phyloP scores from a whole-genome alignment of 305 asterid genomes.

The Plantago coronopus region DNA sequence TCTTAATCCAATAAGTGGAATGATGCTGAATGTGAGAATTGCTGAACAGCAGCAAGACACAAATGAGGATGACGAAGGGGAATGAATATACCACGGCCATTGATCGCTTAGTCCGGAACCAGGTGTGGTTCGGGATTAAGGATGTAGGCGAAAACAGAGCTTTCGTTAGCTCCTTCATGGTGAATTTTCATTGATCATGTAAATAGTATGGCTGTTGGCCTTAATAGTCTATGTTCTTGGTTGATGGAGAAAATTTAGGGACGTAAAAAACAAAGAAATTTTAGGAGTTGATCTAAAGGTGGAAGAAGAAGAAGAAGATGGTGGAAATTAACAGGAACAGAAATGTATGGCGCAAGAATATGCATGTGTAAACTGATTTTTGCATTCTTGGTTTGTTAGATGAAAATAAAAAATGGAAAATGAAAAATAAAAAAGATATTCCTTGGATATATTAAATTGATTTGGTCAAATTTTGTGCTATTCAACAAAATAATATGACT shows the following conservation, averaged over 20 bases:
- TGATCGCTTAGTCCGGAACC: constrained; percentile 25
- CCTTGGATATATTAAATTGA: too few relatives aligned
- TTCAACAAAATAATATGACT: too few relatives aligned
- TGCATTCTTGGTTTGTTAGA: background rate
- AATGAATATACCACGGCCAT: constrained; percentile 24
- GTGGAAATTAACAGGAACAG: background rate
- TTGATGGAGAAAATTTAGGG: constrained; percentile 4
- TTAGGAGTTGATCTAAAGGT: background rate
- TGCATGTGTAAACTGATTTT: background rate
- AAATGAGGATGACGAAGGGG: constrained; percentile 27
- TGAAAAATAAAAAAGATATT: too few relatives aligned
- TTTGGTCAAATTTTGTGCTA: too few relatives aligned
- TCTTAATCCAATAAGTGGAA: constrained; percentile 31
- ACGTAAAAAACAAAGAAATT: too few relatives aligned
- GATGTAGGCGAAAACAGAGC: constrained; percentile 31
- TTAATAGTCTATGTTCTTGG: constrained; percentile 20
- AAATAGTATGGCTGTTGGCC: constrained; percentile 10
- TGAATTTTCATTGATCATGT: constrained; percentile 10
- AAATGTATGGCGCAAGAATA: background rate
- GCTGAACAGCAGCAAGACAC: constrained; percentile 26
- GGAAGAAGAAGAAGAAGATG: background rate
- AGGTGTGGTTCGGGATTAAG: constrained; percentile 13
- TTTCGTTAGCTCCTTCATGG: constrained; percentile 26
- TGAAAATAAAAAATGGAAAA: background rate
- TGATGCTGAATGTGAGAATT: constrained; percentile 26